Conservation (phyloP, 805 yeast species). For the Ogataea glucozyma region DNA sequence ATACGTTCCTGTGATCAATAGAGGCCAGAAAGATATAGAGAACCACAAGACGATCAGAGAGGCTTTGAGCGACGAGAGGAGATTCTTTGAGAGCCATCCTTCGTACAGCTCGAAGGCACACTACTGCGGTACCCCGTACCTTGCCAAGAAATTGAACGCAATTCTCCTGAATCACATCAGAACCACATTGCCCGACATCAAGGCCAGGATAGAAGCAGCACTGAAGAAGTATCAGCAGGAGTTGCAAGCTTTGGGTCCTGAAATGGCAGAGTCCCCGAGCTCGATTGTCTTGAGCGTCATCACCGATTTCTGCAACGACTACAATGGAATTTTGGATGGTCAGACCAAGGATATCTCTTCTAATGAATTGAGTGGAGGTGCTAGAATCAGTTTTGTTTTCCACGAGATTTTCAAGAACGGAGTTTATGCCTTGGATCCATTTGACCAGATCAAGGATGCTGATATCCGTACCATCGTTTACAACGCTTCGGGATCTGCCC, state of each 20-base stretch:
- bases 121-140: constrained; percentile 97
- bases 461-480: constrained; percentile 97
- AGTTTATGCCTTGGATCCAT: constrained; percentile 88
- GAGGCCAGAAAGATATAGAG: constrained; percentile 97
- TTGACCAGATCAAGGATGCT: constrained; percentile 91
- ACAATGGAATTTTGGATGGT: constrained; percentile 88
- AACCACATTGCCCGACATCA: constrained; percentile 88
- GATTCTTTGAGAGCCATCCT: constrained; percentile 84
- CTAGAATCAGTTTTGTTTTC: constrained; percentile 94
- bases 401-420: constrained; percentile 96
- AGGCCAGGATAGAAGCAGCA: constrained; percentile 82
- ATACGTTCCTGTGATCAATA: constrained; percentile 93
- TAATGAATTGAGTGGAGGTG: constrained; percentile 94
- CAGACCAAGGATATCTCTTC: constrained; percentile 86
- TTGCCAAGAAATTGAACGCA: constrained; percentile 87
- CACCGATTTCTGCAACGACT: constrained; percentile 90
- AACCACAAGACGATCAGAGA: constrained; percentile 80
- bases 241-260: constrained; percentile 79
- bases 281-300: constrained; percentile 88
- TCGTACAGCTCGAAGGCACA: constrained; percentile 91
- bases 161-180: constrained; percentile 89
- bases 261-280: constrained; percentile 83
- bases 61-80: constrained; percentile 79
- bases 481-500: constrained; percentile 95
- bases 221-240: constrained; percentile 83